A percentile compares a stretch with the other conserved stretches of the same genome.
phyloP scores from a whole-genome alignment of 257 asterid genomes.

The Leonotis leonurus region DNA sequence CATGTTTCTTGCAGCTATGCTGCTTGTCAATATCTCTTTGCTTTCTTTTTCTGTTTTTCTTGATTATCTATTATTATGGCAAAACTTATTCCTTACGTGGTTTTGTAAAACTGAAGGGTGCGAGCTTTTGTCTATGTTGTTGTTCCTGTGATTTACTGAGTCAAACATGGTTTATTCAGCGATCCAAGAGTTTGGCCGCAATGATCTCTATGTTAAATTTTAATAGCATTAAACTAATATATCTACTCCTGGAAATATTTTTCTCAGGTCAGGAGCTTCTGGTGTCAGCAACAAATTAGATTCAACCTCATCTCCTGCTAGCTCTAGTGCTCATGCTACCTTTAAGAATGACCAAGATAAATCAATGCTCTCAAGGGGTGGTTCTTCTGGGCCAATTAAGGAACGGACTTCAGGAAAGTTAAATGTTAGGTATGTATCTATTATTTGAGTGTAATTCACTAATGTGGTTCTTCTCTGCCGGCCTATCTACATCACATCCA shows the following conservation, averaged over 20 bases:
- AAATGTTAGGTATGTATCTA: slow-evolving; percentile 49
- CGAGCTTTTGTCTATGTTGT: not conserved
- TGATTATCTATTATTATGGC: not conserved
- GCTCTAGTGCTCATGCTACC: slow-evolving; percentile 55
- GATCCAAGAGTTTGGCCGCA: slow-evolving; percentile 5
- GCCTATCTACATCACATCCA: slow-evolving; percentile 3
- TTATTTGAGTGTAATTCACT: slow-evolving; percentile 6
- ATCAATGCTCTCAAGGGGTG: slow-evolving; percentile 54
- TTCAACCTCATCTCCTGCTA: slow-evolving; percentile 45
- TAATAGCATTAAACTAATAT: slow-evolving; percentile 2
- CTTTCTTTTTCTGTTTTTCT: slow-evolving; percentile 4
- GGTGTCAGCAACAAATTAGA: slow-evolving; percentile 51
- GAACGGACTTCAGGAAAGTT: slow-evolving; percentile 58
- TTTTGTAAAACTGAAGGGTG: not conserved
- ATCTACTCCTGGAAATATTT: slow-evolving; percentile 17
- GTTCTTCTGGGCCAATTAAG: slow-evolving; percentile 49
- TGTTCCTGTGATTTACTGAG: not conserved
- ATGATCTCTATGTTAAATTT: slow-evolving; percentile 5
- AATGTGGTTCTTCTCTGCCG: not conserved
- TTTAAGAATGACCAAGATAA: slow-evolving; percentile 72
- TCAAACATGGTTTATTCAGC: not conserved
- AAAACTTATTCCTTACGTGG: slow-evolving; percentile 8
- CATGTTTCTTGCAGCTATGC: slow-evolving; percentile 5
- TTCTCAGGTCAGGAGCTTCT: slow-evolving; percentile 56
- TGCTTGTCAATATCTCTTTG: not conserved